phyloP scores from a whole-genome alignment of 495 filamentous ascomycete species.

The Cercophora newfieldiana region DNA sequence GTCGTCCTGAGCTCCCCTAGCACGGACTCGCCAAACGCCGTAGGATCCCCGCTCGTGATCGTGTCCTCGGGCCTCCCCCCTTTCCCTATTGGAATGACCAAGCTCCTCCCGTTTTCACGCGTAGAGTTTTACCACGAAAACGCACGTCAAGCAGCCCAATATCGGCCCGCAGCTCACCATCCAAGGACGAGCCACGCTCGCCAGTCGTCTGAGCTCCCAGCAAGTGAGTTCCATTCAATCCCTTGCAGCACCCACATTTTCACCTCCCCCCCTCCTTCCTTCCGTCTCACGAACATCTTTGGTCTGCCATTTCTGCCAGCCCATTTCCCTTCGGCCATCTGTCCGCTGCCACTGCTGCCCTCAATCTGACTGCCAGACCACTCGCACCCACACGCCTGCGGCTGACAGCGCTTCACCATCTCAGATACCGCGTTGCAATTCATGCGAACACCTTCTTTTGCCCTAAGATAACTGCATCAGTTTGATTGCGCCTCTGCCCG shows the following conservation, averaged over 20 bases:
- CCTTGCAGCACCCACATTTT: conserved; percentile 1
- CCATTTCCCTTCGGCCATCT: conserved; percentile 20
- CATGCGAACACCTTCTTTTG: neutral
- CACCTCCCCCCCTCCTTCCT: conserved; percentile 1
- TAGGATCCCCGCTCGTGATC: conserved; percentile 17
- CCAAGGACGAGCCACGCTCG: conserved; percentile 12
- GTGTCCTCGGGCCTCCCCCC: neutral
- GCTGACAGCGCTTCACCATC: conserved; percentile 18
- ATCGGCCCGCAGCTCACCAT: conserved; percentile 23
- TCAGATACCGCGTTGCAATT: conserved; percentile 19
- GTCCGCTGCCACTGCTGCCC: conserved; percentile 33
- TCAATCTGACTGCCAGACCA: conserved; percentile 28
- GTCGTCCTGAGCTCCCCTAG: neutral
- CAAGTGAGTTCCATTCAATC: conserved; percentile 31
- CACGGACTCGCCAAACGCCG: conserved; percentile 8
- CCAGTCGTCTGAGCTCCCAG: conserved; percentile 33
- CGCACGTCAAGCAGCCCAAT: conserved; percentile 33
- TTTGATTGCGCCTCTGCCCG: conserved; percentile 3
- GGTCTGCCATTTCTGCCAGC: conserved; percentile 24
- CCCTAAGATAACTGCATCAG: neutral
- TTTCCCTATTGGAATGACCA: conserved; percentile 24
- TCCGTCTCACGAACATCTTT: conserved; percentile 16
- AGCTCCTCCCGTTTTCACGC: conserved; percentile 22
- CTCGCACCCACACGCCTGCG: conserved; percentile 9
- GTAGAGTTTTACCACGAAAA: conserved; percentile 40